phyloP scores from a whole-genome alignment of 2,329 filamentous ascomycete genomes.

The Talaromyces sp. region DNA sequence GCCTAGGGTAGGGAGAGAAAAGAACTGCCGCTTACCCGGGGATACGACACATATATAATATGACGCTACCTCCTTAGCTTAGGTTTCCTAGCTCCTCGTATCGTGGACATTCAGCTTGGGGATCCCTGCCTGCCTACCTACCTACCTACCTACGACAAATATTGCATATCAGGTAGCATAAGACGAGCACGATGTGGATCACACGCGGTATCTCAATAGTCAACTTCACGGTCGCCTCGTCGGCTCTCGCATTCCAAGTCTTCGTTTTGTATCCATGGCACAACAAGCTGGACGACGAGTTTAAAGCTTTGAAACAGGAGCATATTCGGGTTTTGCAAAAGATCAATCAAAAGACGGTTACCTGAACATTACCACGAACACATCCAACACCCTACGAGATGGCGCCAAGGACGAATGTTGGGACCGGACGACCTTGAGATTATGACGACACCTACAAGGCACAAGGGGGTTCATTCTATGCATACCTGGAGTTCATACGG shows the following conservation, averaged over 20 bases:
- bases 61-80: background rate
- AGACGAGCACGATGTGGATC: constrained; percentile 40
- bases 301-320: constrained; percentile 59
- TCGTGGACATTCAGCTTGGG: background rate
- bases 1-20: background rate
- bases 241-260: constrained; percentile 66
- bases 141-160: background rate
- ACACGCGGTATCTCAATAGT: constrained; percentile 58
- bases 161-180: background rate
- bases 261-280: constrained; percentile 72
- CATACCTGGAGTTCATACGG: background rate
- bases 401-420: background rate
- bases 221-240: constrained; percentile 65
- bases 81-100: background rate
- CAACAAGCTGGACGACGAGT: constrained; percentile 62
- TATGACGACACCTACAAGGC: background rate
- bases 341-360: background rate
- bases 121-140: background rate
- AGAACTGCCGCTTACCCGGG: background rate
- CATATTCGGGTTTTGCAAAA: constrained; percentile 43
- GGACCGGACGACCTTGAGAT: background rate
- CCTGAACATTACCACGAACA: background rate
- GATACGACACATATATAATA: background rate
- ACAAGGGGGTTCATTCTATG: background rate
- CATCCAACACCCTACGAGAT: background rate